These are phyloP conservation scores for Saccharomycopsis guyanensis DNA, from an alignment of 805 yeast species.

Conservation along the genomic window DNA sequence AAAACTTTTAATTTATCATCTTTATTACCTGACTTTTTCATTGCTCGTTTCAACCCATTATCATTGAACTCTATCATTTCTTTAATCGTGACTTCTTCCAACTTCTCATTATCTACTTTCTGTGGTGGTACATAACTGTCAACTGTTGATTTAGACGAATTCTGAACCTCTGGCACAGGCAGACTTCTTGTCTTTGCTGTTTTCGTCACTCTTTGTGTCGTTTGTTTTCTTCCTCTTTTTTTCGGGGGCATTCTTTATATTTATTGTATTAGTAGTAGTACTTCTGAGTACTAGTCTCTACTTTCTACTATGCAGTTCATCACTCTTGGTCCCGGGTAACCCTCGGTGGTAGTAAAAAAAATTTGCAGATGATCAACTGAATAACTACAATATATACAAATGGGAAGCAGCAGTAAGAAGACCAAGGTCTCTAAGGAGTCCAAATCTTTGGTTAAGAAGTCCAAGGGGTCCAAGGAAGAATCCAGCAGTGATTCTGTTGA, in stretches of 20 bases:
- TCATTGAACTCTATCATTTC: neutral
- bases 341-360: neutral
- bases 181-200: neutral
- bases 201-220: neutral
- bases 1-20: slow-evolving; percentile 3
- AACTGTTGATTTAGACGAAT: too few species aligned
- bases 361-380: neutral
- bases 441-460: slow-evolving; percentile 13
- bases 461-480: slow-evolving; percentile 14
- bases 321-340: neutral
- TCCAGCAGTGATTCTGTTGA: slow-evolving; percentile 39
- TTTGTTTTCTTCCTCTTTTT: slow-evolving; percentile 7
- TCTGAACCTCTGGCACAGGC: too few species aligned
- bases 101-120: too few species aligned
- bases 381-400: slow-evolving; percentile 4
- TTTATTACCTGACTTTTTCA: neutral
- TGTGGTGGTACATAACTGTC: too few species aligned
- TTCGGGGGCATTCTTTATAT: slow-evolving; percentile 6
- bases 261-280: too few species aligned
- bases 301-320: too few species aligned
- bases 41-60: neutral
- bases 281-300: too few species aligned
- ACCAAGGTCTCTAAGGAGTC: slow-evolving; percentile 16
- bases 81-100: neutral
- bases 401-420: slow-evolving; percentile 20